These are phyloP conservation scores for Herpetomonas samuelpessoai DNA, from an alignment of 208 protist species.

Conservation along the genomic window DNA sequence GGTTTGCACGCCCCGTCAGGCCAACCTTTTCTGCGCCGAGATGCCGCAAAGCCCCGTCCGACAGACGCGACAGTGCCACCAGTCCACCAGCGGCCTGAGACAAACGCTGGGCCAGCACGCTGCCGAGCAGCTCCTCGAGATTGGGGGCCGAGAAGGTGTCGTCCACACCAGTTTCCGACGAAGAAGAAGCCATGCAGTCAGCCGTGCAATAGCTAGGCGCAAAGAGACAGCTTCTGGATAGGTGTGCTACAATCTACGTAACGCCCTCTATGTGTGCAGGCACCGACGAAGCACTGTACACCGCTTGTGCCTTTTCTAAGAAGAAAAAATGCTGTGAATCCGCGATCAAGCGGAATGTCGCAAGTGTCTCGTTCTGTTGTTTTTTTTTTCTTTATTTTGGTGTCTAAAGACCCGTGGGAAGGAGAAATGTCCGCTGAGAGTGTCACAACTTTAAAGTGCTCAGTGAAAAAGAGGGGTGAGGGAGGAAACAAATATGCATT, in stretches of 20 bases:
- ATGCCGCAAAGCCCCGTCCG: conserved; percentile 57
- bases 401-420: neutral
- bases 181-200: neutral
- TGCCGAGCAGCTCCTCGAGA: conserved; percentile 51
- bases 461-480: too few relatives aligned
- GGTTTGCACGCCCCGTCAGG: conserved; percentile 20
- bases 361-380: neutral
- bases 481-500: too few relatives aligned
- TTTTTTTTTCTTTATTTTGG: neutral
- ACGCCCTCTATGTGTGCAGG: too few relatives aligned
- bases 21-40: conserved; percentile 54
- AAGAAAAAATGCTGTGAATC: too few relatives aligned
- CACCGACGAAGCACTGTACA: too few relatives aligned
- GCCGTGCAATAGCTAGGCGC: too few relatives aligned
- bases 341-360: conserved; percentile 1
- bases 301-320: too few relatives aligned
- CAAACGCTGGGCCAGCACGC: conserved; percentile 38
- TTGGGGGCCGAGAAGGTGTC: conserved; percentile 63
- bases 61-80: conserved; percentile 45
- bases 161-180: conserved; percentile 13
- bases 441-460: too few relatives aligned
- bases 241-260: too few relatives aligned
- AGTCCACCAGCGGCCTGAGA: conserved; percentile 51
- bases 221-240: too few relatives aligned
- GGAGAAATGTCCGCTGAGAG: too few relatives aligned